Conservation (phyloP, 495 filamentous ascomycete genomes). For the Hypoxylon crocopeplum region DNA sequence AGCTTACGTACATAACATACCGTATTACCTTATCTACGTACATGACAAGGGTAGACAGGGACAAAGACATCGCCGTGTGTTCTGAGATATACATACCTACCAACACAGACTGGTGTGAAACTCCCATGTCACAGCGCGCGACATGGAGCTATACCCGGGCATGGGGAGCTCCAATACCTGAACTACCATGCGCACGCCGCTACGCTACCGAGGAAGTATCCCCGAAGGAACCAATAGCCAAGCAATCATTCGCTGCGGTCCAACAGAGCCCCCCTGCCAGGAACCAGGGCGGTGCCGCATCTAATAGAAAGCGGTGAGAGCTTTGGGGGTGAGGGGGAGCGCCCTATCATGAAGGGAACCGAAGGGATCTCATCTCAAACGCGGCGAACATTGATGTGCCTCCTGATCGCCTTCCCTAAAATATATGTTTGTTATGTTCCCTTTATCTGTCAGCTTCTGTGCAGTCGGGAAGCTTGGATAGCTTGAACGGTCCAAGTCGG, state of each 20-base stretch:
- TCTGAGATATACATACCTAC: no score
- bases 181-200: neutral
- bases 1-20: no score
- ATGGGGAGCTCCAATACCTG: neutral
- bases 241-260: no score
- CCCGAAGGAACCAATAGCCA: neutral
- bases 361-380: conserved; percentile 25
- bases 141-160: neutral
- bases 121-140: neutral
- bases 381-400: conserved; percentile 5
- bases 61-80: no score
- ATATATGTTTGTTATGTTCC: neutral
- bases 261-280: no score
- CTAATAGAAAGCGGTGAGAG: conserved; percentile 11
- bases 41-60: no score
- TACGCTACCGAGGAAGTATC: neutral
- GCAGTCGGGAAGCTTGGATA: conserved; percentile 3
- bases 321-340: no score
- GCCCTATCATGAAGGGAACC: neutral
- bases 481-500: neutral
- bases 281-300: no score
- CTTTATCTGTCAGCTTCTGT: no score
- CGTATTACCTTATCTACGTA: no score
- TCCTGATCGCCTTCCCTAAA: conserved; percentile 22
- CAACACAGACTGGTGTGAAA: no score